A percentile compares a stretch with the other conserved stretches of the same genome.
Evolutionary conservation across 2,329 filamentous ascomycete species (phyloP).

Genomic region (Knufia fluminis): DNA sequence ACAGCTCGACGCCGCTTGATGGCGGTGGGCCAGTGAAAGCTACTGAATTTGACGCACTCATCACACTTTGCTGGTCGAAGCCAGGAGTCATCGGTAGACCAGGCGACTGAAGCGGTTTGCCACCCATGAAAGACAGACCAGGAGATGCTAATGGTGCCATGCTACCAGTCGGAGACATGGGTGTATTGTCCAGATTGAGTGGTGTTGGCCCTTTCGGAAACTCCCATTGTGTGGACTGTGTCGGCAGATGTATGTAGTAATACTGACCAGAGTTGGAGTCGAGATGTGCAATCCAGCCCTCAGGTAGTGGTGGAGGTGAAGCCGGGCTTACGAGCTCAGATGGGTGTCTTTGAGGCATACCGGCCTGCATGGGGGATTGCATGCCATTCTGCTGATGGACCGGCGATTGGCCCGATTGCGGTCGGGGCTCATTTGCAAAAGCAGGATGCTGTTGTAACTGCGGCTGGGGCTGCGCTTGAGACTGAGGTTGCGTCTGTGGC

Average conservation of each 20-base stretch:
- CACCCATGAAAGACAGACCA: conserved; percentile 45
- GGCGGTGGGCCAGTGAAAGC: conserved; percentile 86
- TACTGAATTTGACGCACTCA: conserved; percentile 65
- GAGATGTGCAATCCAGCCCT: conserved; percentile 96
- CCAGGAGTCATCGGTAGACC: conserved; percentile 73
- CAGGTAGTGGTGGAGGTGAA: conserved; percentile 84
- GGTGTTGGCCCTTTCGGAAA: conserved; percentile 94
- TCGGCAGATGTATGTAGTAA: conserved; percentile 95
- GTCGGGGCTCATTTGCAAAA: conserved; percentile 71
- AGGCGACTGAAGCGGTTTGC: conserved; percentile 63
- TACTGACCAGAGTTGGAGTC: conserved; percentile 95
- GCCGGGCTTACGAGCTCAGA: conserved; percentile 49
- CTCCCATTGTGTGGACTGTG: conserved; percentile 96
- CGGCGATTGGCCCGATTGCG: conserved; percentile 1
- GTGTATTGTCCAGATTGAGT: conserved; percentile 69
- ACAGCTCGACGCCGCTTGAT: conserved; percentile 81
- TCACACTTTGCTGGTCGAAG: conserved; percentile 69
- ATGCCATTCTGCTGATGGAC: conserved; percentile 10
- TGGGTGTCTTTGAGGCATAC: conserved; percentile 10
- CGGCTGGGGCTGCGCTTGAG: conserved; percentile 16
- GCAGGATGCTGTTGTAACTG: conserved; percentile 62
- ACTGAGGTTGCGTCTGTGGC: conserved; percentile 15
- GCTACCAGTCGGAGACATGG: conserved; percentile 71
- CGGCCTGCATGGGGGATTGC: neutral
- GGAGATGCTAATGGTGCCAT: conserved; percentile 65